Conservation (phyloP, 2,329 filamentous ascomycete species). For the Aulographum hederae region DNA sequence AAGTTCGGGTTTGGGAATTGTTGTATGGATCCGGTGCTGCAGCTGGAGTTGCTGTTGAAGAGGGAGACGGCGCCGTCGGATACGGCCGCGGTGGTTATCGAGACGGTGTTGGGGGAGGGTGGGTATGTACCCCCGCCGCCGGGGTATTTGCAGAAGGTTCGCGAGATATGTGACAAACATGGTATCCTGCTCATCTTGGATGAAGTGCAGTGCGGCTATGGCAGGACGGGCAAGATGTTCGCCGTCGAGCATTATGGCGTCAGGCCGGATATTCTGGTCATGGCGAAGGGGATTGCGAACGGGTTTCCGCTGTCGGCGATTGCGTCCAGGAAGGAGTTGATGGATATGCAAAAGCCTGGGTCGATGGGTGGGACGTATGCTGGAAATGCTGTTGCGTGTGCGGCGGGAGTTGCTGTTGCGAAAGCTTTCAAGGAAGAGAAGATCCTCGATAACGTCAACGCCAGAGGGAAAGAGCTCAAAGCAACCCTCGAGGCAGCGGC, state of each 20-base stretch:
- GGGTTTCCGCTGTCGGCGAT: conserved; percentile 11
- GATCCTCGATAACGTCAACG: conserved; percentile 18
- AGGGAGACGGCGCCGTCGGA: conserved; percentile 16
- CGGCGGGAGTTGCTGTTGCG: conserved; percentile 17
- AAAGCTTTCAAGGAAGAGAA: conserved; percentile 18
- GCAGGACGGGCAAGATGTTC: conserved; percentile 25
- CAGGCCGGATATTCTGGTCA: conserved; percentile 23
- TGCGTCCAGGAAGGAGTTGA: conserved; percentile 15
- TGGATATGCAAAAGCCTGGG: conserved; percentile 18
- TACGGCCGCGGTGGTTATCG: conserved; percentile 18
- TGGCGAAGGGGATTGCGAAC: conserved; percentile 14
- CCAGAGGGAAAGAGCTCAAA: conserved; percentile 11
- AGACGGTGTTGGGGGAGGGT: conserved; percentile 18
- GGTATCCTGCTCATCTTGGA: conserved; percentile 24
- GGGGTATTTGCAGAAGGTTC: conserved; percentile 16
- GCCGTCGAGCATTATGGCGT: conserved; percentile 24
- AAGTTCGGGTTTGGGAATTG: conserved; percentile 18
- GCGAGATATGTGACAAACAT: conserved; percentile 24
- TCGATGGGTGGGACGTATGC: conserved; percentile 20
- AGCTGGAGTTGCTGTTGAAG: conserved; percentile 17
- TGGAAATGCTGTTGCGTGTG: conserved; percentile 19
- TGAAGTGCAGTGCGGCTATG: conserved; percentile 26
- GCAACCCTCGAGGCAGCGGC: conserved; percentile 10
- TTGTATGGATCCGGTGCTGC: conserved; percentile 19
- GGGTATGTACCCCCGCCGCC: conserved; percentile 16